These are phyloP conservation scores for Aspergillus quadricinctus DNA, from an alignment of 2,329 filamentous ascomycete species.

Conservation along the genomic window DNA sequence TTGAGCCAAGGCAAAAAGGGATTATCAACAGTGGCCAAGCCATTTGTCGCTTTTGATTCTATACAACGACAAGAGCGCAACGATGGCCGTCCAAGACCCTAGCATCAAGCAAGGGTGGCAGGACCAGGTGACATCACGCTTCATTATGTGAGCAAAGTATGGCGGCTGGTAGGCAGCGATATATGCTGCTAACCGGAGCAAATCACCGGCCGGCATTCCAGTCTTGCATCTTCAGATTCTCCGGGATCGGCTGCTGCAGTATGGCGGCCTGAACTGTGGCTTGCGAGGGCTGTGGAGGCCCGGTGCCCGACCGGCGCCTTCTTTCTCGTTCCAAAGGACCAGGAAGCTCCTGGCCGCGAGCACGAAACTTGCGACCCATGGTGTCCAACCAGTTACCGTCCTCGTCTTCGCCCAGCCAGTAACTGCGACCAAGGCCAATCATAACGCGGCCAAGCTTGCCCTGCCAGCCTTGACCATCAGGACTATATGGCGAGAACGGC, in stretches of 20 bases:
- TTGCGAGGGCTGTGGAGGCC: constrained; percentile 44
- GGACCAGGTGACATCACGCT: neutral
- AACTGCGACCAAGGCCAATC: constrained; percentile 67
- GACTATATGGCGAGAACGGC: constrained; percentile 64
- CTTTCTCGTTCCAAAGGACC: constrained; percentile 53
- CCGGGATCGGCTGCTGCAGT: constrained; percentile 31
- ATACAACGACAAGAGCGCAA: neutral
- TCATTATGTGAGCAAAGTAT: neutral
- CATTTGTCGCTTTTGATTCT: neutral
- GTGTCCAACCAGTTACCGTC: constrained; percentile 65
- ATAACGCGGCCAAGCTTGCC: constrained; percentile 75
- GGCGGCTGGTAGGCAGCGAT: neutral
- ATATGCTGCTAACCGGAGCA: neutral
- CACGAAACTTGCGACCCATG: constrained; percentile 58
- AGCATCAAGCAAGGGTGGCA: neutral
- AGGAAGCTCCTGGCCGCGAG: constrained; percentile 38
- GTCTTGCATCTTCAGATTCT: constrained; percentile 37
- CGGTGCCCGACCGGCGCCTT: constrained; percentile 58
- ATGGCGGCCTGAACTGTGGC: constrained; percentile 31
- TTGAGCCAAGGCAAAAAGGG: constrained; percentile 3
- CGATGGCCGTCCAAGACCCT: neutral
- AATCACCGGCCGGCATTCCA: constrained; percentile 30
- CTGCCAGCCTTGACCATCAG: constrained; percentile 74
- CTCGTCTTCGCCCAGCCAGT: constrained; percentile 70
- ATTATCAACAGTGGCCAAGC: neutral